Conservation (phyloP, 208 protist genomes). For the Leishmania martiniquensis region DNA sequence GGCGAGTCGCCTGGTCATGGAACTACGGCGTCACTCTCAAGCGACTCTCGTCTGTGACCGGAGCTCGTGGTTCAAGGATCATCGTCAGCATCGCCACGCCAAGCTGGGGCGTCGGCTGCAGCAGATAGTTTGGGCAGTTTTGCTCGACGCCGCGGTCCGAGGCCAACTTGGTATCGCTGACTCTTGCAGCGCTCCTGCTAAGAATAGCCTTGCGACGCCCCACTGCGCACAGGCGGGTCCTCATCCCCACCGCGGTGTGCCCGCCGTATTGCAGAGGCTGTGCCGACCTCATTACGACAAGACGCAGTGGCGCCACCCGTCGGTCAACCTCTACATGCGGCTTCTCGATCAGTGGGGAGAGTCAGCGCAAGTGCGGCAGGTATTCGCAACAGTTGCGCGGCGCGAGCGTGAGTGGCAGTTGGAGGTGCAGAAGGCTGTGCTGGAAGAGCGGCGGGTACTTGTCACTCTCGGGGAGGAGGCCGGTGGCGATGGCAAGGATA, state of each 20-base stretch:
- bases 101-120: not conserved
- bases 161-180: not conserved
- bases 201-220: not conserved
- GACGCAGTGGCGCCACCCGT: slow-evolving; percentile 36
- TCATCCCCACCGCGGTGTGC: not conserved
- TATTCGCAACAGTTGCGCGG: slow-evolving; percentile 38
- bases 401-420: slow-evolving; percentile 29
- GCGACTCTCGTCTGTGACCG: not conserved
- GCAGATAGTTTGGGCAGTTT: slow-evolving; percentile 18
- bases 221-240: not conserved
- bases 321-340: slow-evolving; percentile 52
- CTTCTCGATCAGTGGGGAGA: slow-evolving; percentile 61
- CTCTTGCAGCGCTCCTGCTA: no score
- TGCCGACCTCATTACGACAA: slow-evolving; percentile 33
- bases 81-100: not conserved
- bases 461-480: not conserved
- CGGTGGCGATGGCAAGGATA: not conserved
- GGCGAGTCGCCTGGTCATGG: slow-evolving; percentile 4
- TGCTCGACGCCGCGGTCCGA: slow-evolving; percentile 16
- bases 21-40: slow-evolving; percentile 8
- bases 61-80: not conserved
- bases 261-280: slow-evolving; percentile 18
- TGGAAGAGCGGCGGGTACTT: not conserved
- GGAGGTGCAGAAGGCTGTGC: slow-evolving; percentile 17
- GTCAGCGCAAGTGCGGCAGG: slow-evolving; percentile 40